A percentile compares a stretch with the other conserved stretches of the same genome.
Evolutionary conservation across 176 grass and related monocot species (phyloP).

Genomic region (Cenchrus purpureus): DNA sequence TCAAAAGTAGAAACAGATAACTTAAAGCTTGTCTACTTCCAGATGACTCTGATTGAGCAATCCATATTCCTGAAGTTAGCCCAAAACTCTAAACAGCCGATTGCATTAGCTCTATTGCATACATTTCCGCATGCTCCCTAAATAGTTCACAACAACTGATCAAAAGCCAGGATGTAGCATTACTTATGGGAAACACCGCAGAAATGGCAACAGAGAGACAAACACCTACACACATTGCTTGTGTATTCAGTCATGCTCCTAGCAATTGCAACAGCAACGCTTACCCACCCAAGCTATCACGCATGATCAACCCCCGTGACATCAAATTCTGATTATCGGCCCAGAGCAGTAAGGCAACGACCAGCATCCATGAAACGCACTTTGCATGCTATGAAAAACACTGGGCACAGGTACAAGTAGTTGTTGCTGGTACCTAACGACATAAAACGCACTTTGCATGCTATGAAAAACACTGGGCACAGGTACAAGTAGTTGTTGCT

Average conservation of each 20-base stretch:
- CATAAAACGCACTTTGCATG: background rate
- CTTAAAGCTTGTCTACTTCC: background rate
- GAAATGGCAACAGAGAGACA: background rate
- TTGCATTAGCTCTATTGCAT: background rate
- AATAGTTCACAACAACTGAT: background rate
- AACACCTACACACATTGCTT: background rate
- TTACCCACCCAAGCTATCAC: slow-evolving; percentile 3
- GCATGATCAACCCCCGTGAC: background rate
- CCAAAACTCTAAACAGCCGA: background rate
- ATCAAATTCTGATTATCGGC: background rate
- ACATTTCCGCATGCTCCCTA: background rate
- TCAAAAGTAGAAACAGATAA: background rate
- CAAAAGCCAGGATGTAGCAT: background rate
- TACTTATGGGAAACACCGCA: background rate
- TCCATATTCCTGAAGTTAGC: slow-evolving; percentile 10
- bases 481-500: background rate
- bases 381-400: background rate
- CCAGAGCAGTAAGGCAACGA: background rate
- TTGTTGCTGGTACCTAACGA: background rate
- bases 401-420: background rate
- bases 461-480: background rate
- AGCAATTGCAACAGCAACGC: background rate
- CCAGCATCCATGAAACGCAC: background rate
- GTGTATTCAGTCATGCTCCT: background rate
- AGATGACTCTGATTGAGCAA: background rate